Evolutionary conservation across 768 basidiomycete species (phyloP).

Genomic region (Lentinula raphanica): DNA sequence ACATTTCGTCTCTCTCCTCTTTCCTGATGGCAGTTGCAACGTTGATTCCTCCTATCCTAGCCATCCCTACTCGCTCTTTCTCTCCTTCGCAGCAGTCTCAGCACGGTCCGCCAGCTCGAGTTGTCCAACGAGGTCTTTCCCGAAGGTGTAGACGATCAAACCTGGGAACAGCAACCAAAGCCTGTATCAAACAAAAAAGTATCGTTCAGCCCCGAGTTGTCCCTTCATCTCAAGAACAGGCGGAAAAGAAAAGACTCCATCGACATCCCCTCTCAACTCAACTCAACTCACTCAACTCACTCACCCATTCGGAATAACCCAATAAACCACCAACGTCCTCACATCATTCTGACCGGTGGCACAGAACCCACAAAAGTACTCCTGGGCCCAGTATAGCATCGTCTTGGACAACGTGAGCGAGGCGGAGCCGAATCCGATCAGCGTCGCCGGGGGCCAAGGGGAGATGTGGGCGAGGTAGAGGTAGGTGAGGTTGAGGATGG

Average conservation of each 20-base stretch:
- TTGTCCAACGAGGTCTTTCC: slow-evolving; percentile 2
- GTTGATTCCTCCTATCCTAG: too few species aligned
- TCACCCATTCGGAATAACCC: slow-evolving; percentile 55
- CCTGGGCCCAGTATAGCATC: slow-evolving; percentile 63
- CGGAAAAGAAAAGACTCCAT: too few species aligned
- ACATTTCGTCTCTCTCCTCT: too few species aligned
- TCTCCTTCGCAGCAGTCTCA: background rate
- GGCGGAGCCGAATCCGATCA: slow-evolving; percentile 68
- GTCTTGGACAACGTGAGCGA: slow-evolving; percentile 78
- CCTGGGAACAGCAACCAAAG: slow-evolving; percentile 1
- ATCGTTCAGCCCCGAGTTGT: too few species aligned
- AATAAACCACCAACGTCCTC: slow-evolving; percentile 46
- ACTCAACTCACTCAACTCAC: too few species aligned
- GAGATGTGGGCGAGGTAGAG: slow-evolving; percentile 68
- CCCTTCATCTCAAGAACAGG: too few species aligned
- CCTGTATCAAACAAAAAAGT: background rate
- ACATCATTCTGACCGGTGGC: slow-evolving; percentile 56
- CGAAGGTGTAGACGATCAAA: background rate
- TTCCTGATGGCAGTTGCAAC: too few species aligned
- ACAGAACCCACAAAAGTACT: slow-evolving; percentile 68
- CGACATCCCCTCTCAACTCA: too few species aligned
- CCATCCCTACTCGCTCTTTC: too few species aligned
- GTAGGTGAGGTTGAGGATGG: slow-evolving; percentile 65
- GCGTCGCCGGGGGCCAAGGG: slow-evolving; percentile 56
- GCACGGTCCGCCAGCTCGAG: background rate